These are phyloP conservation scores for Cruciata laevipes DNA, from an alignment of 257 asterid species.

Conservation along the genomic window DNA sequence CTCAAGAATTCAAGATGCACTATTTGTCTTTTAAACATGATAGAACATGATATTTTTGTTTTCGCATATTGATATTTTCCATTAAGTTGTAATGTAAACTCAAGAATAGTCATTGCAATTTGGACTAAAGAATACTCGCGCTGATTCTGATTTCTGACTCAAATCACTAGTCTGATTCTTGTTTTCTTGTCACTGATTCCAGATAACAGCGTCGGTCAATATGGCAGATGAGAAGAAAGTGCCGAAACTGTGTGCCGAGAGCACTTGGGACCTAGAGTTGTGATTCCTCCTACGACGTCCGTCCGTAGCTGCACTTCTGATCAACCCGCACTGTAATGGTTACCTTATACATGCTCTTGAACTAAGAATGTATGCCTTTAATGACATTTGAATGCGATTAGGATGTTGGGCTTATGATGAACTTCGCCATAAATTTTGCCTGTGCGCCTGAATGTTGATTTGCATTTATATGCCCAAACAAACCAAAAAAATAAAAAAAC, in stretches of 20 bases:
- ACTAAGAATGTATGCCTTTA: conserved; percentile 1
- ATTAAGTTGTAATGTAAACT: neutral
- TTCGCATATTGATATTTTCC: neutral
- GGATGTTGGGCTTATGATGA: neutral
- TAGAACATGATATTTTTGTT: neutral
- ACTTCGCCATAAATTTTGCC: neutral
- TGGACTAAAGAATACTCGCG: too few species aligned
- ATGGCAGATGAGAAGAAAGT: conserved; percentile 58
- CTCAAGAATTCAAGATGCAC: too few species aligned
- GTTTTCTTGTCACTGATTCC: conserved; percentile 18
- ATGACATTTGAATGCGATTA: neutral
- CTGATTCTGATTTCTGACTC: neutral
- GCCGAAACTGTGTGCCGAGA: conserved; percentile 75
- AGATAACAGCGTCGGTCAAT: conserved; percentile 66
- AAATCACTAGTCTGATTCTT: conserved; percentile 8
- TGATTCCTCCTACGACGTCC: conserved; percentile 27
- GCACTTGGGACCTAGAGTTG: conserved; percentile 71
- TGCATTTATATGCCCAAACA: neutral
- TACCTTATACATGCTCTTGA: neutral
- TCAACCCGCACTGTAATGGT: conserved; percentile 8
- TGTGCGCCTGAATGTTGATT: neutral
- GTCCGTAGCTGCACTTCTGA: conserved; percentile 18
- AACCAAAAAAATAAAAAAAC: too few species aligned
- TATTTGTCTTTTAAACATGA: too few species aligned
- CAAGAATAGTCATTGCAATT: too few species aligned